Evolutionary conservation across 2,329 filamentous ascomycete genomes (phyloP).

Genomic region (Chalara sp.): DNA sequence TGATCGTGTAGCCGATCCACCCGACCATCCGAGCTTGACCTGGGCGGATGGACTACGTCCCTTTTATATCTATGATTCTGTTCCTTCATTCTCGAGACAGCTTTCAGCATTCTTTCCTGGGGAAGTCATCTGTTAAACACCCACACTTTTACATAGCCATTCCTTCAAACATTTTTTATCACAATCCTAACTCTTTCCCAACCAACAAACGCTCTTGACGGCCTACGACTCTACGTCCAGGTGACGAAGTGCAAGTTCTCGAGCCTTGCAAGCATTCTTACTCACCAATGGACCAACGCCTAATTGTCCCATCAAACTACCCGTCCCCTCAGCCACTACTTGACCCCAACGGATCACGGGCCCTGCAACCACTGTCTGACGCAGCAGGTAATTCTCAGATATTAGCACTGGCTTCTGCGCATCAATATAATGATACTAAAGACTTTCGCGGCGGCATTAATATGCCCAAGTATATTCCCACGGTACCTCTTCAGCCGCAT

Average conservation of each 20-base stretch:
- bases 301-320: constrained; percentile 18
- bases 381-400: constrained; percentile 25
- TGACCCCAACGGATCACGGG: constrained; percentile 5
- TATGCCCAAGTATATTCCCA: constrained; percentile 19
- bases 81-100: constrained; percentile 26
- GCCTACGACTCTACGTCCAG: constrained; percentile 9
- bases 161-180: constrained; percentile 27
- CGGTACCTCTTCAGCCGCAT: constrained; percentile 18
- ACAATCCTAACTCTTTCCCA: constrained; percentile 23
- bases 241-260: constrained; percentile 14
- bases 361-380: constrained; percentile 22
- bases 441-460: constrained; percentile 14
- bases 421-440: constrained; percentile 23
- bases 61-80: constrained; percentile 10
- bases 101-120: constrained; percentile 22
- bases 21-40: too few relatives aligned
- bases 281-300: constrained; percentile 22
- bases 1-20: too few relatives aligned
- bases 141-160: constrained; percentile 19
- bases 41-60: too few relatives aligned
- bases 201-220: constrained; percentile 16
- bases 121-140: constrained; percentile 11
- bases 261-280: constrained; percentile 23
- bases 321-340: constrained; percentile 2
- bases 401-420: constrained; percentile 18